Evolutionary conservation across 2,329 filamentous ascomycete genomes (phyloP), one percentile per base, ranked within the genome.

Genomic region (Sporothrix brasiliensis): DNA sequence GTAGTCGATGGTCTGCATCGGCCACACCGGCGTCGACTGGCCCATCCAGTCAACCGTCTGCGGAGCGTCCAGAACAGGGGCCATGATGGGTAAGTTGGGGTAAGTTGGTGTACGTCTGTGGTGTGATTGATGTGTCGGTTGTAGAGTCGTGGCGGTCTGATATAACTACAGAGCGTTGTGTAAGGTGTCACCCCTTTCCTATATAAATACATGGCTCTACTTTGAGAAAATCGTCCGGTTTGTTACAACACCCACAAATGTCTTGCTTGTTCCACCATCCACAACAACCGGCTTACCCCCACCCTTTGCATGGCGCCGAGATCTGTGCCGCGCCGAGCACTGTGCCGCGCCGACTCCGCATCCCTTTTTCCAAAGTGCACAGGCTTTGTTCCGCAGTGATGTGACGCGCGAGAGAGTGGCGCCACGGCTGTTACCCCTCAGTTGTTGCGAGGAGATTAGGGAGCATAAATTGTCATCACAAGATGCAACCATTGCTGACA

Each of bases 1-100:
- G 75, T 84, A 87, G 79, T 85, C 79, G 74, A 87, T 80, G 39
- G 83, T 86, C 76, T 84, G 79, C 82, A 85, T 84, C 71, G 80
- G 75, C 77, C 82, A 85, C 76, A 85, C 79, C n/a, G 83, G 83
- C 53, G 84, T 82, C 72, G 79, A 76, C 75, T 81, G 81, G 75
- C 83, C 83, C 74, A 82, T 81, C 83, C 83, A 85, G 70, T 83
- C 79, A 70, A 84, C 81, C 54, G 81, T 84, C 76, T 82, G 76
- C 5, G 81, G 81, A 66, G 78, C 70, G 73, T 83, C 80, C 52
- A 78, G 53, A 27, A 47, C 47, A 24, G 67, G 67, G 47, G 67
- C 67, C 67, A 68, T 68, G 44, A 58, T 68, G n/a, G n/a, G 24
- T 24, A 24, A 24, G 24, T 24, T 24, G 24, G 24, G 24, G 2